Evolutionary conservation across 2,329 filamentous ascomycete genomes (phyloP), one percentile per base, ranked within the genome.

Genomic region (Aspergillus versicolor): DNA sequence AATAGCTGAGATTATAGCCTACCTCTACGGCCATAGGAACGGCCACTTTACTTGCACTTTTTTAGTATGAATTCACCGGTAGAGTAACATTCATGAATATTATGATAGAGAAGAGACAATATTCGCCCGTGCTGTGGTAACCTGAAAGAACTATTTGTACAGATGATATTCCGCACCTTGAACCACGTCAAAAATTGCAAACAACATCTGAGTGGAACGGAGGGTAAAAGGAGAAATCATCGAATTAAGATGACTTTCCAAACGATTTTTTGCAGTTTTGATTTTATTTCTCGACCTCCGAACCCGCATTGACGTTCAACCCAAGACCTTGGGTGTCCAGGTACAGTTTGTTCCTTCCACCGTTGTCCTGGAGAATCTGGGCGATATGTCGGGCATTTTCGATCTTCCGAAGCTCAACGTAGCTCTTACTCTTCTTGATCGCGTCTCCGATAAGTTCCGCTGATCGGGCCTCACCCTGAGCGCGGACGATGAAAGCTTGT

Each of bases 361-460:
- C 90, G 57, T 83, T 84, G 75, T 95, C 91, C 77, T 97, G 91
- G 68, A 99, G 76, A 66, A 96, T 88, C 66, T 83, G 77, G n/a
- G 94, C 94, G 76, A 99, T 96, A 56, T 86, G 84, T 65, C 91
- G 85, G 6, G 94, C 94, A 70, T 97, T 99, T 81, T 99, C 94
- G 69, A 99, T 96, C 83, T 96, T 94, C 80, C 95, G 91, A 73
- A 99, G 85, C 78, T 97, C 94, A 63, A 99, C 86, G 76, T 99
- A 99, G 64, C 91, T 89, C 80, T 92, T 89, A 82, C 85, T 95
- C 89, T 97, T 99, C 90, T 97, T 99, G 87, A 99, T 96, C 61
- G 94, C 94, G 52, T 99, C 94, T 77, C 94, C 94, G 70, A 99
- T 97, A 63, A 99, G 88, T 80, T 99, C 92, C 46, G 94, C 94